These are phyloP conservation scores for Epithemia pelagica DNA, from an alignment of 108 stramenopile genomes.

Conservation along the genomic window DNA sequence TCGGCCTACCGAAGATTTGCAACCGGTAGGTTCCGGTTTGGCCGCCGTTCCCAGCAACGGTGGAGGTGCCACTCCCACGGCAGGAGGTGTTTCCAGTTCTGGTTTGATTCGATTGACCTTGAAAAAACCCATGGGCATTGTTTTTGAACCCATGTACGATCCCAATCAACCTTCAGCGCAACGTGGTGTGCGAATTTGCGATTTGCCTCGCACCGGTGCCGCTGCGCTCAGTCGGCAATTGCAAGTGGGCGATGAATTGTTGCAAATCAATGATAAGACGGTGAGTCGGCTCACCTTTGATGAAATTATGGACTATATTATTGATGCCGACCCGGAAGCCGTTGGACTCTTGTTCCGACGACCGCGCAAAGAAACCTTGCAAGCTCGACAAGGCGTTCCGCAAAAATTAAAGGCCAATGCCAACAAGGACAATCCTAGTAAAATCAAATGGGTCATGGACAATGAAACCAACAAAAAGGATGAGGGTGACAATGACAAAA, in stretches of 20 bases:
- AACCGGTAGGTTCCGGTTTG: too few species aligned
- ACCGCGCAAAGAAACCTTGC: conserved; percentile 50
- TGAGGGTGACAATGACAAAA: conserved; percentile 16
- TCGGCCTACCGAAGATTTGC: background rate
- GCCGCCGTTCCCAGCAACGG: background rate
- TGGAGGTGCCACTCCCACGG: background rate
- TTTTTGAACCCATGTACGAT: conserved; percentile 84
- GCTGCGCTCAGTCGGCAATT: conserved; percentile 69
- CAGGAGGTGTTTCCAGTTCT: conserved; percentile 18
- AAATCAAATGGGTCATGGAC: conserved; percentile 10
- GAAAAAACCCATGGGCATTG: conserved; percentile 86
- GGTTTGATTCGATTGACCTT: conserved; percentile 73
- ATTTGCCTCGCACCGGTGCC: conserved; percentile 78
- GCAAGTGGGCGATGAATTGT: conserved; percentile 75
- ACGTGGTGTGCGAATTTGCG: conserved; percentile 79
- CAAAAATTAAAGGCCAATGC: conserved; percentile 30
- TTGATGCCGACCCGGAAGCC: conserved; percentile 77
- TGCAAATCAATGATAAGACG: conserved; percentile 82
- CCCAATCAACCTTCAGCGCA: conserved; percentile 53
- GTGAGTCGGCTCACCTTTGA: conserved; percentile 80
- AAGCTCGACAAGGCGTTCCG: conserved; percentile 32
- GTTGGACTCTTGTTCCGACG: conserved; percentile 79
- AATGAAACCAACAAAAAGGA: conserved; percentile 14
- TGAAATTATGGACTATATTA: conserved; percentile 89
- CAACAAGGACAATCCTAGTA: conserved; percentile 7